Percentiles rank a stretch among this genome's conserved stretches.
phyloP scores from a whole-genome alignment of 345 rosid species.

The Toxicodendron radicans region DNA sequence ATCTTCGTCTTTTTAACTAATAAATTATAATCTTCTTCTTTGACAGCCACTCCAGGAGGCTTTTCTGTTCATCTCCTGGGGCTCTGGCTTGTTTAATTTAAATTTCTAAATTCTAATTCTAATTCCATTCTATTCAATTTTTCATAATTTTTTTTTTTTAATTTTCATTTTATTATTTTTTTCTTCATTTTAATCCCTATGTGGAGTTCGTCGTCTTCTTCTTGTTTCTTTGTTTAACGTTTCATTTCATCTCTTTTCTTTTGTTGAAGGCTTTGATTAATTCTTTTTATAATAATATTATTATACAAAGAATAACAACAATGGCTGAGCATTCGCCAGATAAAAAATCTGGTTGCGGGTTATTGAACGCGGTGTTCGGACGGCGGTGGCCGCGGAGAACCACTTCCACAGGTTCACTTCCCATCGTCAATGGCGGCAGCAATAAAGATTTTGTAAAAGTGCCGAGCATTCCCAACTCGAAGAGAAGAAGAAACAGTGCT shows the following conservation, averaged over 20 bases:
- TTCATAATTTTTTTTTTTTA: background rate
- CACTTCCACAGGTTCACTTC: slow-evolving; percentile 51
- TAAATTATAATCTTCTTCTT: slow-evolving; percentile 14
- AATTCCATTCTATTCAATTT: background rate
- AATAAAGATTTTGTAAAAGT: slow-evolving; percentile 30
- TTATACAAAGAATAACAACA: background rate
- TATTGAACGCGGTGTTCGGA: slow-evolving; percentile 65
- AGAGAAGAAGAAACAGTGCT: slow-evolving; percentile 45
- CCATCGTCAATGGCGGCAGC: slow-evolving; percentile 25
- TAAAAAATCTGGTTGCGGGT: slow-evolving; percentile 63
- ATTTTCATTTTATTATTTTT: background rate
- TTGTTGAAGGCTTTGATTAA: background rate
- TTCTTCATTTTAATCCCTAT: background rate
- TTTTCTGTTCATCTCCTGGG: slow-evolving; percentile 33
- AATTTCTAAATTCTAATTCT: background rate
- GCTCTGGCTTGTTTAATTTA: slow-evolving; percentile 13
- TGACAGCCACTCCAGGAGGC: slow-evolving; percentile 38
- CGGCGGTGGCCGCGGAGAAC: slow-evolving; percentile 61
- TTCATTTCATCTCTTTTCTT: too few species aligned
- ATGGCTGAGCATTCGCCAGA: slow-evolving; percentile 46
- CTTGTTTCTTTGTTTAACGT: background rate
- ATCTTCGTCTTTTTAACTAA: slow-evolving; percentile 20
- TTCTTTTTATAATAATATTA: too few species aligned
- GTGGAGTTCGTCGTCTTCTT: background rate
- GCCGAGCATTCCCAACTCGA: slow-evolving; percentile 37